Base-by-base conservation (phyloP, 2,329 filamentous ascomycete species). In the Penicillium sp. region DNA sequence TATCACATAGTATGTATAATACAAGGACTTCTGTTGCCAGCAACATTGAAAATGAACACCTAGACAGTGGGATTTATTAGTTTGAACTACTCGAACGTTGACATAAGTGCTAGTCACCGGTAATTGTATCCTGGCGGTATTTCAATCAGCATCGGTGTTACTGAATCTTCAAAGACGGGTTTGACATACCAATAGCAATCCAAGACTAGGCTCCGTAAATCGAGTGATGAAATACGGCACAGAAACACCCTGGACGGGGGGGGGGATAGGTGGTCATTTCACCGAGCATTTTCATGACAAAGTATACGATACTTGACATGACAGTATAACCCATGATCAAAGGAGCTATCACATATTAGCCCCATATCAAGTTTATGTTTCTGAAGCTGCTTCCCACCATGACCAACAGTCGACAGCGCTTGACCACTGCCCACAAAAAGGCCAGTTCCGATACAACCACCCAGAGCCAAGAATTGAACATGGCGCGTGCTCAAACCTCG, bases 181-280 rank as follows among this genome's bases (percentile, higher is more conserved):
- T n/a, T n/a, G 34, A 63, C 63, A 51, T 69, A 61, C 70, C 69
- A 40, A 67, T 55, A 18, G 69, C 79, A 58, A 85, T 13, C 82
- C 83, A 35, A 86, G 70, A 15, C 80, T 80, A 3, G 80, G 79
- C 61, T 86, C 82, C 31, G 82, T 77, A 58, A 81, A 85, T 18
- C 82, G 78, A 16, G 73, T 75, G 52, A 79, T 80, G 47, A 82
- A 78, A 58, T 83, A 80, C 39, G 82, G 82, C 41, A 84, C 80
- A 16, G 80, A 79, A 42, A 80, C 77, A 34, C 80, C 74, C 8
- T 61, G 75, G 48, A 84, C 72, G 4, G 82, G 18, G 18, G 18
- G 18, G 82, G 25, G 84, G 72, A 57, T 81, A 83, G 7, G 81
- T 77, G 50, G 77, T 79, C 79, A 85, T 83, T 69, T 85, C 83